Evolutionary conservation across 768 basidiomycete species (phyloP).

Genomic region (Boletus rubropictus): DNA sequence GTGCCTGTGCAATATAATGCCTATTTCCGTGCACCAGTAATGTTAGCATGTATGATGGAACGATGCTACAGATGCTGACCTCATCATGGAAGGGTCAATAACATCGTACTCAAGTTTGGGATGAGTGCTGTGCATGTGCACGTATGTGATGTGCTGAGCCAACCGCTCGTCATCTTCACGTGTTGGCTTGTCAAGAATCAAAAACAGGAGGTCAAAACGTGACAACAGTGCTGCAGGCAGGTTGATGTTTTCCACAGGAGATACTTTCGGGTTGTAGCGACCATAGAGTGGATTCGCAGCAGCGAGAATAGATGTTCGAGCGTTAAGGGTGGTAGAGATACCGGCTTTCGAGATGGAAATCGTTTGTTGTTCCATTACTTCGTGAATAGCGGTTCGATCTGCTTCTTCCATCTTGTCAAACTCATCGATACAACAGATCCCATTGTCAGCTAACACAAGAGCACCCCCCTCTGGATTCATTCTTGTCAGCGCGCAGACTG

Average conservation of each 20-base stretch:
- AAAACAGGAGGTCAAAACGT: conserved; percentile 92
- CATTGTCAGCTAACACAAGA: conserved; percentile 97
- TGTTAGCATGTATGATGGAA: neutral
- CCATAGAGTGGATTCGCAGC: conserved; percentile 98
- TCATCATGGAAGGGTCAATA: conserved; percentile 81
- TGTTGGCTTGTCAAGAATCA: conserved; percentile 93
- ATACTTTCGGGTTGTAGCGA: conserved; percentile 95
- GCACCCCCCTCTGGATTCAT: conserved; percentile 84
- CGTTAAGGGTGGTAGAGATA: conserved; percentile 96
- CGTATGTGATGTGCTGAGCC: conserved; percentile 95
- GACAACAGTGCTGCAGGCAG: conserved; percentile 94
- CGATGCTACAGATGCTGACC: conserved; percentile 41
- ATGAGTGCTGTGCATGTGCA: conserved; percentile 93
- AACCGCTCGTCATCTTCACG: conserved; percentile 94
- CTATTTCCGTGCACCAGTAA: conserved; percentile 35
- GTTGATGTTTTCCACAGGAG: conserved; percentile 99
- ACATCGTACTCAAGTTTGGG: conserved; percentile 81
- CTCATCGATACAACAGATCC: conserved; percentile 99
- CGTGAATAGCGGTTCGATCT: conserved; percentile 96
- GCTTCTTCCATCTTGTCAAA: conserved; percentile 99
- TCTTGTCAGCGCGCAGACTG: conserved; percentile 7
- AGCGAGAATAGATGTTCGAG: conserved; percentile 93
- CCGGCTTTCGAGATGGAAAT: conserved; percentile 99
- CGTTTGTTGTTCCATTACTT: conserved; percentile 99
- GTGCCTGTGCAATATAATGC: conserved; percentile 92